A percentile compares a stretch with the other conserved stretches of the same genome.
phyloP scores from a whole-genome alignment of 352 stramenopile species.

The Globisporangium solare region DNA sequence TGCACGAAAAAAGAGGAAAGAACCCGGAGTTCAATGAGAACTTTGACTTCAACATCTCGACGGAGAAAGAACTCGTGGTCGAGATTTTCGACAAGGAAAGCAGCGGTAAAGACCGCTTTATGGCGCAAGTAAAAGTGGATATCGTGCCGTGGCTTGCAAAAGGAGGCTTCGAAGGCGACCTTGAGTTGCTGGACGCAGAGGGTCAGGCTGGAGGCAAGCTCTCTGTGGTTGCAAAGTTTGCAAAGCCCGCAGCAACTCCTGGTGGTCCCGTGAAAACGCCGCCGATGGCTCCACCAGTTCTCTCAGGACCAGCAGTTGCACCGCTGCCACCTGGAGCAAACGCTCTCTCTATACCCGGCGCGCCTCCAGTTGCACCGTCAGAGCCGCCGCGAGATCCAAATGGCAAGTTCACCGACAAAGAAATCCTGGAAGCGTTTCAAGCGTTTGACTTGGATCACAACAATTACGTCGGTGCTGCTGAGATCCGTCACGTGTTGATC shows the following conservation, averaged over 20 bases:
- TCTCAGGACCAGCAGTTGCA: slow-evolving; percentile 59
- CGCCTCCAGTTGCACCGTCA: slow-evolving; percentile 46
- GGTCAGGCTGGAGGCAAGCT: slow-evolving; percentile 80
- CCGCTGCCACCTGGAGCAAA: slow-evolving; percentile 54
- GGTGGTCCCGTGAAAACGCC: slow-evolving; percentile 39
- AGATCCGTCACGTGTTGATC: slow-evolving; percentile 94
- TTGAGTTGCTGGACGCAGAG: slow-evolving; percentile 85
- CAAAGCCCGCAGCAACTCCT: slow-evolving; percentile 48
- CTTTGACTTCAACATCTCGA: slow-evolving; percentile 94
- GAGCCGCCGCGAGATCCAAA: slow-evolving; percentile 87
- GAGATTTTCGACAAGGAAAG: slow-evolving; percentile 91
- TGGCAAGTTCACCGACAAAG: slow-evolving; percentile 95
- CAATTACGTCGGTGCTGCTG: slow-evolving; percentile 92
- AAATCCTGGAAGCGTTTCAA: slow-evolving; percentile 93
- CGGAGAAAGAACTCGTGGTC: slow-evolving; percentile 91
- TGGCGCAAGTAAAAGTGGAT: slow-evolving; percentile 87
- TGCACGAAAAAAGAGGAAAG: slow-evolving; percentile 89
- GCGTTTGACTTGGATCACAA: slow-evolving; percentile 96
- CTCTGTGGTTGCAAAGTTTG: slow-evolving; percentile 84
- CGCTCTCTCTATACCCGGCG: slow-evolving; percentile 46
- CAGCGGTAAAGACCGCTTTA: slow-evolving; percentile 90
- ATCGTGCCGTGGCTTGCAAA: slow-evolving; percentile 93
- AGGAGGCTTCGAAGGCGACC: slow-evolving; percentile 89
- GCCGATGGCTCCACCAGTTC: slow-evolving; percentile 51
- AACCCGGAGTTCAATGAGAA: slow-evolving; percentile 93